Conservation (phyloP, 352 stramenopile species). For the Phytophthora constricta region DNA sequence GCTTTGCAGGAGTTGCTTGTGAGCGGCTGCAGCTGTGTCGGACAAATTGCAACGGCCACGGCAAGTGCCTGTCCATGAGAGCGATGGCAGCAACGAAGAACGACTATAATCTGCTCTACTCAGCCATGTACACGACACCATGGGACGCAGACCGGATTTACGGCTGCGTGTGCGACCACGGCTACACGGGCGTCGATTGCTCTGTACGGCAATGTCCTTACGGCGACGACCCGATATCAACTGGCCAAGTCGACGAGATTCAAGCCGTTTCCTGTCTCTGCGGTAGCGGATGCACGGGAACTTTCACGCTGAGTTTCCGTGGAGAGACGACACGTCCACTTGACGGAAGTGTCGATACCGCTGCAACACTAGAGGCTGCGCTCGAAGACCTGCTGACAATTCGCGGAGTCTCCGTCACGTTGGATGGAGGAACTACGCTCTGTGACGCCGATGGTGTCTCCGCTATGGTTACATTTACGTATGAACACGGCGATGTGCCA, state of each 20-base stretch:
- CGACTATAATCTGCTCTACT: constrained; percentile 70
- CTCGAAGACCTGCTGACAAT: constrained; percentile 63
- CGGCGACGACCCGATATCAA: constrained; percentile 87
- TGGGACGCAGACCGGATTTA: constrained; percentile 90
- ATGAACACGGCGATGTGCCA: constrained; percentile 74
- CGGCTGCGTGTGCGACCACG: constrained; percentile 90
- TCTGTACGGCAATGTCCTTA: constrained; percentile 80
- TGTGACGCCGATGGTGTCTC: constrained; percentile 67
- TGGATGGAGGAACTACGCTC: constrained; percentile 51
- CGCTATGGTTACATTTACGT: constrained; percentile 66
- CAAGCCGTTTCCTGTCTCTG: constrained; percentile 80
- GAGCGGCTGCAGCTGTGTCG: constrained; percentile 72
- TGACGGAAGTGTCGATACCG: constrained; percentile 48
- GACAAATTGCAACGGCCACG: constrained; percentile 89
- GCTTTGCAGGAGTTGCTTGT: constrained; percentile 77
- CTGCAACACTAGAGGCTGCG: constrained; percentile 49
- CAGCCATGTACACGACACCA: constrained; percentile 53
- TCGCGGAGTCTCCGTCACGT: constrained; percentile 49
- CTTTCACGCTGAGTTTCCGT: constrained; percentile 70
- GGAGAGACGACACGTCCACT: constrained; percentile 58
- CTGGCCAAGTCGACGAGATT: constrained; percentile 76
- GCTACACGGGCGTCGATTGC: constrained; percentile 90
- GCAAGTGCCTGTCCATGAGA: constrained; percentile 85
- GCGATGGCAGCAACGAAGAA: constrained; percentile 55
- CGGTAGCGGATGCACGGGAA: constrained; percentile 52